Conservation (phyloP, 1,284 basidiomycete species). For the Trichosporon asahii region DNA sequence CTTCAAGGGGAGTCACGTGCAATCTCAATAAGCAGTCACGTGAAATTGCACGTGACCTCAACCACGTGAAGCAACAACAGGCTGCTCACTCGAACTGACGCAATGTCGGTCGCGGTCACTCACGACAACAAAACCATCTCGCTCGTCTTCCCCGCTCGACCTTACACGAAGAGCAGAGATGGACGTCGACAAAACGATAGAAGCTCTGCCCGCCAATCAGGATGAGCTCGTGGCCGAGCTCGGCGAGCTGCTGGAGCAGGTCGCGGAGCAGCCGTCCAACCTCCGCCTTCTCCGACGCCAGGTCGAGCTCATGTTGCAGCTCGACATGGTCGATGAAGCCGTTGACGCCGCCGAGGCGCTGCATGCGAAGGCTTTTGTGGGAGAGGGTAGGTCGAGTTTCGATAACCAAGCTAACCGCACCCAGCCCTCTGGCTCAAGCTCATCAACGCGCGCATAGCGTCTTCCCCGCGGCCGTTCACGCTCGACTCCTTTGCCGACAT, state of each 20-base stretch:
- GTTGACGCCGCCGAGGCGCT: conserved; percentile 24
- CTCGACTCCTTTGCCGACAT: conserved; percentile 59
- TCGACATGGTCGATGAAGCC: conserved; percentile 30
- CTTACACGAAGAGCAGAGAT: neutral
- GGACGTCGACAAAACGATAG: neutral
- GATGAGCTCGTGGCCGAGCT: conserved; percentile 30
- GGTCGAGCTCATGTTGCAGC: conserved; percentile 32
- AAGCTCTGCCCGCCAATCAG: neutral
- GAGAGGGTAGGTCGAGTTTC: conserved; percentile 33
- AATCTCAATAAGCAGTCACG: neutral
- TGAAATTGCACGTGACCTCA: neutral
- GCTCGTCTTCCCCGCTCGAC: neutral
- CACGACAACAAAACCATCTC: neutral
- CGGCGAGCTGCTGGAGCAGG: conserved; percentile 26
- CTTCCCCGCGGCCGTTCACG: conserved; percentile 21
- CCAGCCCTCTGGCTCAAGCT: conserved; percentile 37
- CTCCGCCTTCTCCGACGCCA: conserved; percentile 34
- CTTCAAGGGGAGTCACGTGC: neutral
- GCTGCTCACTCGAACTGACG: neutral
- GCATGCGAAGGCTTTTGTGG: conserved; percentile 32
- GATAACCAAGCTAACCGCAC: neutral
- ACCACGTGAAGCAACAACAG: neutral
- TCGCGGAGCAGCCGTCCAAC: conserved; percentile 35
- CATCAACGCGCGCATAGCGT: conserved; percentile 30
- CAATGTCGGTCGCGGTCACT: neutral